Evolutionary conservation across 257 asterid genomes (phyloP).

Genomic region (Phtheirospermum japonicum): DNA sequence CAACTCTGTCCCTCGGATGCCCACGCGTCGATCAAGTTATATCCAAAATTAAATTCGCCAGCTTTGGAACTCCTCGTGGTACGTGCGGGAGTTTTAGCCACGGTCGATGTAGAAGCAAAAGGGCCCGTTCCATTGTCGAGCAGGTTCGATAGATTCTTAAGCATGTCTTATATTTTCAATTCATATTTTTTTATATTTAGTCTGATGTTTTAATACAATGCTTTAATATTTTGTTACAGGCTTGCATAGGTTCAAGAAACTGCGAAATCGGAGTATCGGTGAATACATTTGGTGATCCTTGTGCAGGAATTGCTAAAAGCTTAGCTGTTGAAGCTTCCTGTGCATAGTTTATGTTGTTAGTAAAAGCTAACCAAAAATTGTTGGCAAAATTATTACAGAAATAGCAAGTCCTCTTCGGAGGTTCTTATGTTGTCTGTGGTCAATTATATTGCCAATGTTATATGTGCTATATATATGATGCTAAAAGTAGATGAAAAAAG

Average conservation of each 20-base stretch:
- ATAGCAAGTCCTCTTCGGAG: not conserved
- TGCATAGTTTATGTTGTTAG: not conserved
- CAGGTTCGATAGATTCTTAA: conserved; percentile 33
- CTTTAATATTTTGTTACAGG: conserved; percentile 31
- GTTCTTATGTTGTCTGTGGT: not conserved
- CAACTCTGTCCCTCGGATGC: conserved; percentile 48
- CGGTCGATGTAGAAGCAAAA: conserved; percentile 58
- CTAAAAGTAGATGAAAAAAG: too few relatives aligned
- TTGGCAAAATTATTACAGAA: not conserved
- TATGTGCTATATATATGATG: too few relatives aligned
- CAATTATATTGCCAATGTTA: not conserved
- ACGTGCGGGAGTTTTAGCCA: conserved; percentile 59
- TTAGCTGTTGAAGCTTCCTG: conserved; percentile 72
- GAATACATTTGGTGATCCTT: conserved; percentile 60
- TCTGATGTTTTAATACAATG: not conserved
- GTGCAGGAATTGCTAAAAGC: conserved; percentile 47
- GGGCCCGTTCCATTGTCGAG: conserved; percentile 40
- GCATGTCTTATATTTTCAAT: not conserved
- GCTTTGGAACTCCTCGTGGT: conserved; percentile 70
- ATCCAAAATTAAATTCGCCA: conserved; percentile 51
- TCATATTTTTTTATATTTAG: too few relatives aligned
- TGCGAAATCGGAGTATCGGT: conserved; percentile 54
- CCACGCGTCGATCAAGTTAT: conserved; percentile 51
- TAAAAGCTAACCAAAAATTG: too few relatives aligned
- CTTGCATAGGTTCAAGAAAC: conserved; percentile 49